These are phyloP conservation scores for Salix udensis DNA, from an alignment of 345 rosid species.

Conservation along the genomic window DNA sequence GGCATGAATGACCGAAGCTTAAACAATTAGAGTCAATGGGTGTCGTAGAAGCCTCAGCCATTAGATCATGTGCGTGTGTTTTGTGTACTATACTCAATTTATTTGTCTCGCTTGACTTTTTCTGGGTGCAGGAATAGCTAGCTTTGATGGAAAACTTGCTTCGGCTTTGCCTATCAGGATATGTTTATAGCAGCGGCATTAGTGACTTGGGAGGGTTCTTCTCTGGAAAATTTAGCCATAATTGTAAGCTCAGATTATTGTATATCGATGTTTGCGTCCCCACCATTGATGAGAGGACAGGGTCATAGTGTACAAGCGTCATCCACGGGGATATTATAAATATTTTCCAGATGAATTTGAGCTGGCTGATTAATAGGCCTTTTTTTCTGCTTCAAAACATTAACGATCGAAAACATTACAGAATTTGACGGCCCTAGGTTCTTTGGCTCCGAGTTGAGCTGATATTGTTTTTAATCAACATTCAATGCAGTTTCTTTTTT, in stretches of 20 bases:
- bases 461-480: no score
- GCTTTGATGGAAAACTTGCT: constrained; percentile 15
- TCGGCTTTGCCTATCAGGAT: background rate
- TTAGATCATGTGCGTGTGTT: constrained; percentile 8
- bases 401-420: background rate
- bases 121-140: constrained; percentile 10
- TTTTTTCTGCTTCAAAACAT: background rate
- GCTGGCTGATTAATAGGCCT: background rate
- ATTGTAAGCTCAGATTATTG: background rate
- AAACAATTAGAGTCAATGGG: background rate
- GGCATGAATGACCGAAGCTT: constrained; percentile 1
- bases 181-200: background rate
- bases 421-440: background rate
- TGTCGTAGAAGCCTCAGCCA: constrained; percentile 7
- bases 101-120: background rate
- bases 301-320: background rate
- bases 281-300: no score
- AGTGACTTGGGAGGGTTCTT: background rate
- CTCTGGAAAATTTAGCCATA: background rate
- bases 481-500: background rate
- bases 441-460: no score
- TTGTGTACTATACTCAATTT: background rate
- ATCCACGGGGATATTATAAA: background rate
- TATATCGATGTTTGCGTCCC: background rate
- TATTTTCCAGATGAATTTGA: background rate